Percentiles rank a stretch among this genome's conserved stretches.
Evolutionary conservation across 2,329 filamentous ascomycete species (phyloP).

Genomic region (Huntiella omanensis): DNA sequence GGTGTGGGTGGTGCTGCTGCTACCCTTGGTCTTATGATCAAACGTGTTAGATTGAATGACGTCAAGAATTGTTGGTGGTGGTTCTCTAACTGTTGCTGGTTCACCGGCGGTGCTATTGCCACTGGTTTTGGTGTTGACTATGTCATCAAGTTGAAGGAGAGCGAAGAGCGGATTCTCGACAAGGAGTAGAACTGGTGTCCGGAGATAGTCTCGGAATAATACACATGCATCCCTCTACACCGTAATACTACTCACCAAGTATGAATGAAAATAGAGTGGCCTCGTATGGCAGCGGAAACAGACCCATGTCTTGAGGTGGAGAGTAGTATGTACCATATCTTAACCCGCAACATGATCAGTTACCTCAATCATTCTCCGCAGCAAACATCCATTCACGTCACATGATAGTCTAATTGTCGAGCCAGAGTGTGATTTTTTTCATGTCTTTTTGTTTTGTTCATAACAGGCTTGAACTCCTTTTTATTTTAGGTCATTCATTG

Average conservation of each 20-base stretch:
- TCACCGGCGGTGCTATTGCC: conserved; percentile 45
- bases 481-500: conserved; percentile 21
- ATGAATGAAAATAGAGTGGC: too few relatives aligned
- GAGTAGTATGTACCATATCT: too few relatives aligned
- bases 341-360: too few relatives aligned
- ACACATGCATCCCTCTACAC: too few relatives aligned
- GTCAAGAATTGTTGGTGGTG: conserved; percentile 58
- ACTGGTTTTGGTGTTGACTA: conserved; percentile 42
- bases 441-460: conserved; percentile 11
- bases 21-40: conserved; percentile 48
- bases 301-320: too few relatives aligned
- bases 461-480: conserved; percentile 10
- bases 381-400: too few relatives aligned
- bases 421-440: conserved; percentile 7
- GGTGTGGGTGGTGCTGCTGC: conserved; percentile 46
- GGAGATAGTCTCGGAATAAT: too few relatives aligned
- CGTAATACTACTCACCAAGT: too few relatives aligned
- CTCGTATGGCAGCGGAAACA: too few relatives aligned
- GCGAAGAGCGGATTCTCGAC: background rate
- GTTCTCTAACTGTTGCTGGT: conserved; percentile 53
- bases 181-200: background rate
- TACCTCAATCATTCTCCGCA: too few relatives aligned
- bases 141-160: conserved; percentile 22
- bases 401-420: background rate
- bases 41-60: conserved; percentile 43